Evolutionary conservation across 2,329 filamentous ascomycete species (phyloP), one percentile per base, ranked within the genome.

Genomic region (Hawksworthiomyces lignivorus): DNA sequence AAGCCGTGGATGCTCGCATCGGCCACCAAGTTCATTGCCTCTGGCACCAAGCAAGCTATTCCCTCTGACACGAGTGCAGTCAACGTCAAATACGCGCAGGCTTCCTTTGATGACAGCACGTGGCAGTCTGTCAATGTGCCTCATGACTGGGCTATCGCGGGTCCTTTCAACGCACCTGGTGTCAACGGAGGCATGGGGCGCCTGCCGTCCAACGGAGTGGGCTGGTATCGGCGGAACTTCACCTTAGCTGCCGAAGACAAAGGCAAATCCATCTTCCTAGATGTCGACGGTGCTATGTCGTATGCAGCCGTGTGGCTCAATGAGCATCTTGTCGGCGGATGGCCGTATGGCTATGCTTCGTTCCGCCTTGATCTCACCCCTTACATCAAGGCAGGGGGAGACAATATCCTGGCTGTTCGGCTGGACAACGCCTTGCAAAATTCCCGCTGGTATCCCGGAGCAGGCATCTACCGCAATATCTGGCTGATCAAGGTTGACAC

Each of bases 391-490:
- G 44, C 49, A 1, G 63, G 62, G 14, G 46, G 52, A 2, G 54
- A 55, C 10, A 70, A 75, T 39, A 44, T 58, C 18, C 55, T 75
- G 0, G 70, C 71, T 4, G 68, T 75, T 26, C 67, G 72, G 2
- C 49, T 74, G 5, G 70, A 75, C 38, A 72, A 74, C 46, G 57
- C 63, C 0, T 34, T 62, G 1, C 57, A 69, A 11, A 69, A 62
- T 5, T 69, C 71, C 6, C 63, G 71, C 11, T 75, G 70, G 70
- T 75, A 75, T 47, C 71, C 71, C 6, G 70, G 72, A n/a, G 71
- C 59, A 19, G 72, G 71, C 2, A 56, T 75, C n/a, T 75, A 74
- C 51, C 64, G 71, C 4, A 73, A 73, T 44, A 60, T 75, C 4
- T 77, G 71, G 72, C 60, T 77, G 14, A 64, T 67, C 27, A 73